These are phyloP conservation scores for Elongisporangium prolatum DNA, from an alignment of 352 stramenopile species.

Conservation along the genomic window DNA sequence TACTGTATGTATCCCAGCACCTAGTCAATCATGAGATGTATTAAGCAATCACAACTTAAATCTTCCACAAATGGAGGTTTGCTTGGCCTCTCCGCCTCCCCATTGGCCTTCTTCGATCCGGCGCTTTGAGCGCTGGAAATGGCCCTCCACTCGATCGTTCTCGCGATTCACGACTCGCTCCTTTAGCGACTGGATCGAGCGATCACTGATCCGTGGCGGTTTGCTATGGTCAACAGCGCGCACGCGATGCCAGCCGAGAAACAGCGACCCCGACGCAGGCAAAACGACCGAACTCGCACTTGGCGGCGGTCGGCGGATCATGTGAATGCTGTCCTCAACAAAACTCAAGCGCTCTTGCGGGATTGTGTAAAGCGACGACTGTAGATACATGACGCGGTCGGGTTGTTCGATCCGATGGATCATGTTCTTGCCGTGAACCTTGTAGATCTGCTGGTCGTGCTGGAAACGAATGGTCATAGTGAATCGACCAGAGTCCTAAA, in stretches of 20 bases:
- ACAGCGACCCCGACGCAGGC: neutral
- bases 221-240: neutral
- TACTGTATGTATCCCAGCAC: no score
- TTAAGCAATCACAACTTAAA: no score
- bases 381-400: neutral
- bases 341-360: neutral
- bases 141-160: neutral
- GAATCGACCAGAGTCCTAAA: neutral
- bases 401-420: neutral
- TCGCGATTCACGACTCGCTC: neutral
- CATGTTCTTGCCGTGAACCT: neutral
- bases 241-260: neutral
- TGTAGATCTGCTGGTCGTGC: neutral
- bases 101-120: no score
- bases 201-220: neutral
- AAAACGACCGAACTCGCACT: neutral
- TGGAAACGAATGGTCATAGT: neutral
- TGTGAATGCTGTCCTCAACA: neutral
- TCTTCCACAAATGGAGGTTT: no score
- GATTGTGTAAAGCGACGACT: neutral
- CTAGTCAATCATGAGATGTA: no score
- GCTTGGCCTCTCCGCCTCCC: no score
- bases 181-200: neutral
- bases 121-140: neutral
- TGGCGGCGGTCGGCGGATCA: neutral